Conservation (phyloP, 192 early-diverging fungal species). For the Coemansia sp. region DNA sequence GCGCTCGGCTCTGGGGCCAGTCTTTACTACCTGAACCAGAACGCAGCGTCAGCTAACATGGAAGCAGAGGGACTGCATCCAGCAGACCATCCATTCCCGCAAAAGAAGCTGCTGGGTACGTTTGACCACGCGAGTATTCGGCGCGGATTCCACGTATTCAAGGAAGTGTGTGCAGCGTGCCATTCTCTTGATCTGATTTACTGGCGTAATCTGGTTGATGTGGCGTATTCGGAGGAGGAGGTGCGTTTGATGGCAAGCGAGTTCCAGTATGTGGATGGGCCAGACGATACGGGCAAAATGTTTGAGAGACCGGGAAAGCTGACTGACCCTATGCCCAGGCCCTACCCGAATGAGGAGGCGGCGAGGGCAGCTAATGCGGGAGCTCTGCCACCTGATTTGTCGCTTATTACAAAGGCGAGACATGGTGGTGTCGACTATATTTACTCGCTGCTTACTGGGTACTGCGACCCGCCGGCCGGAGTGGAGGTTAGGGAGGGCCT, state of each 20-base stretch:
- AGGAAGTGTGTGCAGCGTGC: conserved; percentile 96
- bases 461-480: conserved; percentile 91
- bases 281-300: conserved; percentile 87
- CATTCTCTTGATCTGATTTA: conserved; percentile 92
- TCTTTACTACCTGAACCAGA: conserved; percentile 52
- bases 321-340: conserved; percentile 82
- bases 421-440: conserved; percentile 95
- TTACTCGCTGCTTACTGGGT: conserved; percentile 92
- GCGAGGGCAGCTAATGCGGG: conserved; percentile 94
- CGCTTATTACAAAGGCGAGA: conserved; percentile 90
- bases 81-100: conserved; percentile 84
- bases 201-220: conserved; percentile 94
- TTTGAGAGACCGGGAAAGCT: conserved; percentile 93
- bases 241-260: conserved; percentile 92
- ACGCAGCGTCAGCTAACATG: conserved; percentile 72
- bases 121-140: conserved; percentile 95
- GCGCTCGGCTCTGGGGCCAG: conserved; percentile 54
- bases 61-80: conserved; percentile 91
- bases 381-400: conserved; percentile 93
- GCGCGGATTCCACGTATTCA: conserved; percentile 98
- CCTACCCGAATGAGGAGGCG: conserved; percentile 97
- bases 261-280: conserved; percentile 88
- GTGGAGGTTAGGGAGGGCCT: conserved; percentile 90
- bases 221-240: conserved; percentile 89
- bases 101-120: conserved; percentile 74